Conservation (phyloP, 768 basidiomycete genomes). For the Tubosaeta sp. region DNA sequence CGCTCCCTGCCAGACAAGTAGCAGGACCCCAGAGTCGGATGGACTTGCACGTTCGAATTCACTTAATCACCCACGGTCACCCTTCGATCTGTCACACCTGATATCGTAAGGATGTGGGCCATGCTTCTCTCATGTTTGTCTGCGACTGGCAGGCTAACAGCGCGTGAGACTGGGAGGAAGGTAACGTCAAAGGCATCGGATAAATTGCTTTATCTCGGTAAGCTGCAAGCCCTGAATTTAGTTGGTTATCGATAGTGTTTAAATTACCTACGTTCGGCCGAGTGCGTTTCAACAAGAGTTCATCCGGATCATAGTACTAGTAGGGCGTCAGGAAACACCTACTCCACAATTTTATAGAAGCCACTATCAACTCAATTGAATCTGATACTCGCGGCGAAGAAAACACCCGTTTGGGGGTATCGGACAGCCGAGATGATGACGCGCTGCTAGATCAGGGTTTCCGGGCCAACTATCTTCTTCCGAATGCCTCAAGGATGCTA, state of each 20-base stretch:
- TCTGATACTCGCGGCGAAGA: slow-evolving; percentile 4
- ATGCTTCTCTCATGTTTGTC: slow-evolving; percentile 1
- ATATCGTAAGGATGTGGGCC: slow-evolving; percentile 9
- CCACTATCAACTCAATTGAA: slow-evolving; percentile 3
- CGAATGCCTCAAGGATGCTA: slow-evolving; percentile 21
- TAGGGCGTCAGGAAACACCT: background rate
- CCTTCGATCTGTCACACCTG: slow-evolving; percentile 3
- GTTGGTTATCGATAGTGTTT: slow-evolving; percentile 2
- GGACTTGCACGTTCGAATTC: slow-evolving; percentile 3
- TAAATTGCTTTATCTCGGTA: slow-evolving; percentile 11
- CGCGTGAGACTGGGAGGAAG: slow-evolving; percentile 8
- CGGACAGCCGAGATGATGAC: slow-evolving; percentile 21
- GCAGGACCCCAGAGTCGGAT: slow-evolving; percentile 5
- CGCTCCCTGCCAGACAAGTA: background rate
- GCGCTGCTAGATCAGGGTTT: slow-evolving; percentile 19
- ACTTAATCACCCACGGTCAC: slow-evolving; percentile 7
- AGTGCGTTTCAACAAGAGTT: background rate
- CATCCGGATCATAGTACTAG: slow-evolving; percentile 8
- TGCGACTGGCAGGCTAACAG: slow-evolving; percentile 1
- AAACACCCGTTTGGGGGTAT: slow-evolving; percentile 4
- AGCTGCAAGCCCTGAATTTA: background rate
- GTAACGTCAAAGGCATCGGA: slow-evolving; percentile 3
- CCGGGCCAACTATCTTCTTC: slow-evolving; percentile 22
- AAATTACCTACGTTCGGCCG: background rate
- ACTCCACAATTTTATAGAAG: background rate